phyloP scores from a whole-genome alignment of 495 filamentous ascomycete genomes.

The Bombardia bombarda region DNA sequence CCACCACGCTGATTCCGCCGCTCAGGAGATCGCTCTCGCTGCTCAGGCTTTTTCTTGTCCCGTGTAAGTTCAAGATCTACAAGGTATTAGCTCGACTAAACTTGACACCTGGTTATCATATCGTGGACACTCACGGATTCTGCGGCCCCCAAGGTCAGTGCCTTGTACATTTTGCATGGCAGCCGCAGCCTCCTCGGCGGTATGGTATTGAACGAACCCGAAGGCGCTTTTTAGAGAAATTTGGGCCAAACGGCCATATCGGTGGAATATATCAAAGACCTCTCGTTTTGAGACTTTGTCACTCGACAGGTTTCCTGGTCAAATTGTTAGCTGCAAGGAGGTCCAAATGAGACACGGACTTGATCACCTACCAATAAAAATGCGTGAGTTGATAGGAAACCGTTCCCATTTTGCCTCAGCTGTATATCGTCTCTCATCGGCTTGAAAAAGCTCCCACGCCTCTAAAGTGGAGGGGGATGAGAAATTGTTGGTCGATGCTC shows the following conservation, averaged over 20 bases:
- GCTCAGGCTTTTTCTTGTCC: constrained; percentile 61
- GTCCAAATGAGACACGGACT: not conserved
- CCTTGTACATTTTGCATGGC: constrained; percentile 76
- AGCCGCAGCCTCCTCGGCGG: constrained; percentile 58
- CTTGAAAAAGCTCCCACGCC: constrained; percentile 75
- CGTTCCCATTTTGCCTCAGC: constrained; percentile 64
- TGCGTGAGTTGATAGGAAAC: constrained; percentile 74
- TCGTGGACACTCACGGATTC: constrained; percentile 73
- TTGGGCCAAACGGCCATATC: constrained; percentile 82
- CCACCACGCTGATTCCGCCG: constrained; percentile 13
- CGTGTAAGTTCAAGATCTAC: constrained; percentile 65
- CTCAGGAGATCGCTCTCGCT: constrained; percentile 24
- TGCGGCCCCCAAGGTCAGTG: constrained; percentile 66
- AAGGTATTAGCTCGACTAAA: too few species aligned
- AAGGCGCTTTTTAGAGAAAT: constrained; percentile 96
- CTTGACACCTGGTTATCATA: too few species aligned
- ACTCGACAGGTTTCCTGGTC: constrained; percentile 82
- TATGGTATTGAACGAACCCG: constrained; percentile 92
- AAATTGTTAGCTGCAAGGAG: not conserved
- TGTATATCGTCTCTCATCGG: constrained; percentile 55
- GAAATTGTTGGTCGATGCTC: constrained; percentile 1
- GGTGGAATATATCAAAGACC: constrained; percentile 81
- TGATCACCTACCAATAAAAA: constrained; percentile 77
- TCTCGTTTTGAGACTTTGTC: constrained; percentile 92
- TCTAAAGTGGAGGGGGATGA: constrained; percentile 37